phyloP scores from a whole-genome alignment of 345 rosid genomes.

The Alliaria petiolata region DNA sequence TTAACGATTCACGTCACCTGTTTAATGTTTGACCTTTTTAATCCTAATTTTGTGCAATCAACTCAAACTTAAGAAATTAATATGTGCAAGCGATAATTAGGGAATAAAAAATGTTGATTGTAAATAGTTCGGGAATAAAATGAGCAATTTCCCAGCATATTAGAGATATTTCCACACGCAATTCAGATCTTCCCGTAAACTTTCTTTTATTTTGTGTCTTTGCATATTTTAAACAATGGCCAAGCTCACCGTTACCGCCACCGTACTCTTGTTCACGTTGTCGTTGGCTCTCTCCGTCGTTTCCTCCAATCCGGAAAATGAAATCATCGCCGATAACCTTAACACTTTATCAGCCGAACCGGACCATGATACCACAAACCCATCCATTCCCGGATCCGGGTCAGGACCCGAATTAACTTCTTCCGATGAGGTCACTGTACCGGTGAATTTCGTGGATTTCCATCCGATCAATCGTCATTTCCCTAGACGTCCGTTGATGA shows the following conservation, averaged over 20 bases:
- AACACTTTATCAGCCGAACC: conserved; percentile 4
- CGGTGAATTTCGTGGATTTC: conserved; percentile 22
- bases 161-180: not conserved
- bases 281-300: conserved; percentile 13
- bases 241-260: not conserved
- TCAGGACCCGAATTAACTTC: not conserved
- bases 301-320: conserved; percentile 11
- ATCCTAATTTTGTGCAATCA: no score
- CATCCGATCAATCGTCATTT: conserved; percentile 35
- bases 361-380: conserved; percentile 4
- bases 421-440: conserved; percentile 17
- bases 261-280: conserved; percentile 13
- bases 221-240: conserved; percentile 23
- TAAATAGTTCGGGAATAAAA: no score
- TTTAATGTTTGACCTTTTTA: no score
- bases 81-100: no score
- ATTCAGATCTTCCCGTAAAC: not conserved
- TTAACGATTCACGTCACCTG: no score
- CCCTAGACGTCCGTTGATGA: conserved; percentile 28
- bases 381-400: not conserved
- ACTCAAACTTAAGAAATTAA: no score
- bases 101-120: no score
- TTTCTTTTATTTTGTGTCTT: not conserved
- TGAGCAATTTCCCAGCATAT: no score
- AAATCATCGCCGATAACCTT: not conserved